Evolutionary conservation across 768 basidiomycete species (phyloP).

Genomic region (Boletellus ananas): DNA sequence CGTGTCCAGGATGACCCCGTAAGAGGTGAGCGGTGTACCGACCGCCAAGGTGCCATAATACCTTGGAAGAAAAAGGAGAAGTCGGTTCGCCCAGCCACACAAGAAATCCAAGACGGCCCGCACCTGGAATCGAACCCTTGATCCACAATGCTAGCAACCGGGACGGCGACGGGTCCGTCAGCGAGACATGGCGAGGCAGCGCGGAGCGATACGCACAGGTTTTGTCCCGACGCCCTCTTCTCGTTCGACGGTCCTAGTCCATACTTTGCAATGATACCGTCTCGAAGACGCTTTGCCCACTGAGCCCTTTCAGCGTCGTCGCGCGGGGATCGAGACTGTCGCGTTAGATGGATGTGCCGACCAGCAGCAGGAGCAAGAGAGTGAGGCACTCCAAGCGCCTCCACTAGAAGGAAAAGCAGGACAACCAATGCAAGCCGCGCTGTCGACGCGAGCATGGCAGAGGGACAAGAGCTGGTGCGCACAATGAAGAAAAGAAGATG

Average conservation of each 20-base stretch:
- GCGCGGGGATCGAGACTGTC: slow-evolving; percentile 8
- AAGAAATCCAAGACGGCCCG: background rate
- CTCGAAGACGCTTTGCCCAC: slow-evolving; percentile 46
- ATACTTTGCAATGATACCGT: slow-evolving; percentile 47
- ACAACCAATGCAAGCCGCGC: slow-evolving; percentile 7
- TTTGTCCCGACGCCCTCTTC: slow-evolving; percentile 46
- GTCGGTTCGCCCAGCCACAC: too few species aligned
- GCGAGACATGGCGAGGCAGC: background rate
- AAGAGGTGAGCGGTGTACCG: slow-evolving; percentile 45
- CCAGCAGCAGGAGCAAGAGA: slow-evolving; percentile 9
- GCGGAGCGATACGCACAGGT: slow-evolving; percentile 35
- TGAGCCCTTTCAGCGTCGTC: slow-evolving; percentile 20
- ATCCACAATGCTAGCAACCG: slow-evolving; percentile 47
- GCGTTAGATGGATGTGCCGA: slow-evolving; percentile 21
- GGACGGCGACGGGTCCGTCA: background rate
- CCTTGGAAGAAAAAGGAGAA: slow-evolving; percentile 11
- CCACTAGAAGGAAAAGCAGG: slow-evolving; percentile 9
- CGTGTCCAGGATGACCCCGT: slow-evolving; percentile 51
- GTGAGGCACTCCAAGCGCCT: slow-evolving; percentile 12
- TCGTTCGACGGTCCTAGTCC: slow-evolving; percentile 19
- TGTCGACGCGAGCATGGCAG: slow-evolving; percentile 7
- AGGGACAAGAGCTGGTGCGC: slow-evolving; percentile 1
- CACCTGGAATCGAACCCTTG: slow-evolving; percentile 65
- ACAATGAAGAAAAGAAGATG: background rate
- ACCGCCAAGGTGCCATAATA: slow-evolving; percentile 36